phyloP scores from a whole-genome alignment of 2,329 filamentous ascomycete species.

The Nemania sp. region DNA sequence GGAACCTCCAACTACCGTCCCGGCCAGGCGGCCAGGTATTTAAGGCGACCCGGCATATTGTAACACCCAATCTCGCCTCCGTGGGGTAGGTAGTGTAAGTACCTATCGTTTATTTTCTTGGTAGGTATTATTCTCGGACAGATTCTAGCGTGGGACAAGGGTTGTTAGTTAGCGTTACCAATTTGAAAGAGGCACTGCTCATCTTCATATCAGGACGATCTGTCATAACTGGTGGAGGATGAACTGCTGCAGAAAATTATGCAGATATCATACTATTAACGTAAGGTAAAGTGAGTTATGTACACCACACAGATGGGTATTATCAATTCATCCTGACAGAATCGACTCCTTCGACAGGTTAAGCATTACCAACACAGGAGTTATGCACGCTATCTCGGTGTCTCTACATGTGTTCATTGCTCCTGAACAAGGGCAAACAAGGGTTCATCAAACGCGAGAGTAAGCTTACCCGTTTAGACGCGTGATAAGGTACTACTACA shows the following conservation, averaged over 20 bases:
- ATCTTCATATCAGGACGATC: slow-evolving; percentile 17
- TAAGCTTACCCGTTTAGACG: slow-evolving; percentile 14
- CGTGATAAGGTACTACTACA: slow-evolving; percentile 16
- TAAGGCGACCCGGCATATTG: slow-evolving; percentile 22
- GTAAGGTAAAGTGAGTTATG: not conserved
- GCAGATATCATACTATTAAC: slow-evolving; percentile 9
- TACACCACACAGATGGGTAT: not conserved
- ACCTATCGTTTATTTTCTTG: slow-evolving; percentile 13
- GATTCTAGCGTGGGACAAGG: slow-evolving; percentile 4
- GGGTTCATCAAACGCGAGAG: slow-evolving; percentile 4
- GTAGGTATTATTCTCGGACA: slow-evolving; percentile 9
- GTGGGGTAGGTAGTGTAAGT: no score
- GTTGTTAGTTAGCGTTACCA: slow-evolving; percentile 21
- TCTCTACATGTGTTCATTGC: not conserved
- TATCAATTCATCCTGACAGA: slow-evolving; percentile 6
- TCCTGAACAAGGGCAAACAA: slow-evolving; percentile 3
- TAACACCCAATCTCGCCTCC: slow-evolving; percentile 10
- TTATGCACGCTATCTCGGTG: not conserved
- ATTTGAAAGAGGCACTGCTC: slow-evolving; percentile 24
- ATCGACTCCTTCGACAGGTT: not conserved
- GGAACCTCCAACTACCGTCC: slow-evolving; percentile 18
- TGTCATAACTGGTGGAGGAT: slow-evolving; percentile 21
- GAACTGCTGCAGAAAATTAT: slow-evolving; percentile 13
- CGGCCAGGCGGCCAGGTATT: slow-evolving; percentile 20
- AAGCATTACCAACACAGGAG: not conserved